Base-by-base conservation (phyloP, 768 basidiomycete species). In the Mrakia frigida region DNA sequence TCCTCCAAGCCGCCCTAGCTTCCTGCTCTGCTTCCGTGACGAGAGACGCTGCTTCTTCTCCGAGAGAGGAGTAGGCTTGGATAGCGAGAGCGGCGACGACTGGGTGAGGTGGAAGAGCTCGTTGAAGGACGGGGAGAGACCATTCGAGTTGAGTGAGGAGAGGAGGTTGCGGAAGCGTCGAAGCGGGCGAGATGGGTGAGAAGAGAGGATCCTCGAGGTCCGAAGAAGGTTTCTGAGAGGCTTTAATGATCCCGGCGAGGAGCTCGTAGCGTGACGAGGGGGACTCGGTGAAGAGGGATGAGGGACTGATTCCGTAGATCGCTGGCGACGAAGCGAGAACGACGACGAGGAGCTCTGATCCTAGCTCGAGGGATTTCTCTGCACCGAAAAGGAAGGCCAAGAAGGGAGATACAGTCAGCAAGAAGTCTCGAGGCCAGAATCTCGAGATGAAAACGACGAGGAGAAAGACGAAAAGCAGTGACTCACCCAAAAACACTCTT, bases 101-200 rank as follows among this genome's bases (percentile, higher is more conserved):
- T 5, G 65, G 65, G 13, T 68, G 65, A n/a, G 65, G 65, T 11
- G 65, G 65, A 13, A 68, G 39, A 14, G 65, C 35, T 14, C 65
- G 65, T 68, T 68, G 65, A 25, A 68, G 65, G 35, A 68, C 25
- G 37, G 65, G 65, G 35, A 68, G 65, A 9, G 65, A 68, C 65
- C 65, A 68, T 35, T 68, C 37, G 37, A 68, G 65, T 11, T 21
- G 14, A 23, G 37, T 43, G 5, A 68, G n/a, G 37, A 39, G 35
- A 39, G 65, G 65, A n/a, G 37, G 65, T 25, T 35, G 23, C 10
- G 65, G 65, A n/a, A 68, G 65, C 7, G 14, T 5, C 25, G 61
- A 63, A 1, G 33, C 16, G 6, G 14, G 6, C 16, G 31, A 13
- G 63, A 23, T 65, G 35, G 63, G 31, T 35, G 63, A 11, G 35